Conservation (phyloP, 768 basidiomycete genomes). For the Macrolepiota dolichaula region DNA sequence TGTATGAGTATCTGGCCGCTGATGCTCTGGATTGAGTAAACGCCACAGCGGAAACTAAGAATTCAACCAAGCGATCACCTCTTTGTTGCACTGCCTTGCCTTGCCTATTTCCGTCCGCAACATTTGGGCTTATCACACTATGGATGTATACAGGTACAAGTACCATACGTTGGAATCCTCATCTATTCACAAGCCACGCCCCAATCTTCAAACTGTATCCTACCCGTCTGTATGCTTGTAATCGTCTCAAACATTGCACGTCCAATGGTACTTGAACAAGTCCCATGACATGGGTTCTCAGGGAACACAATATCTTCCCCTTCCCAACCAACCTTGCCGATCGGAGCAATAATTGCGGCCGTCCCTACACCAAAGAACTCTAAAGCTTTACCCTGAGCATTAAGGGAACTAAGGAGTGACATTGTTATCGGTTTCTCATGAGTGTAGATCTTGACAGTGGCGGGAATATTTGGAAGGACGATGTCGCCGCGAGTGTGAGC, state of each 20-base stretch:
- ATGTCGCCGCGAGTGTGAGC: slow-evolving; percentile 50
- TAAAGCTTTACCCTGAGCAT: slow-evolving; percentile 50
- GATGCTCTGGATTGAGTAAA: too few species aligned
- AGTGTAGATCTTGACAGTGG: slow-evolving; percentile 33
- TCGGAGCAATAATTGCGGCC: slow-evolving; percentile 65
- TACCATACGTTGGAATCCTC: neutral
- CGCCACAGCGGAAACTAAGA: too few species aligned
- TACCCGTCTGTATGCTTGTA: slow-evolving; percentile 9
- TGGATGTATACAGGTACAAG: too few species aligned
- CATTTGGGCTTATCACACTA: too few species aligned
- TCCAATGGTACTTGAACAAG: slow-evolving; percentile 52
- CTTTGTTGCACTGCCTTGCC: too few species aligned
- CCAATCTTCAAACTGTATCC: neutral
- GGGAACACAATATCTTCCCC: slow-evolving; percentile 48
- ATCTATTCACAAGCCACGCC: neutral
- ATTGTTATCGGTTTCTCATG: slow-evolving; percentile 64
- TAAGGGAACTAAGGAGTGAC: slow-evolving; percentile 44
- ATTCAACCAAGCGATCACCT: too few species aligned
- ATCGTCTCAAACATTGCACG: slow-evolving; percentile 62
- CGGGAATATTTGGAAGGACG: slow-evolving; percentile 39
- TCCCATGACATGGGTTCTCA: slow-evolving; percentile 27
- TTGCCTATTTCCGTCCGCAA: too few species aligned
- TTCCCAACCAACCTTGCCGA: slow-evolving; percentile 55
- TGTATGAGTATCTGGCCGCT: too few species aligned
- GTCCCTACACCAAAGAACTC: slow-evolving; percentile 83